A percentile compares a stretch with the other conserved stretches of the same genome.
These are phyloP conservation scores for Thelonectria rubi DNA, from an alignment of 2,329 filamentous ascomycete genomes.

Conservation along the genomic window DNA sequence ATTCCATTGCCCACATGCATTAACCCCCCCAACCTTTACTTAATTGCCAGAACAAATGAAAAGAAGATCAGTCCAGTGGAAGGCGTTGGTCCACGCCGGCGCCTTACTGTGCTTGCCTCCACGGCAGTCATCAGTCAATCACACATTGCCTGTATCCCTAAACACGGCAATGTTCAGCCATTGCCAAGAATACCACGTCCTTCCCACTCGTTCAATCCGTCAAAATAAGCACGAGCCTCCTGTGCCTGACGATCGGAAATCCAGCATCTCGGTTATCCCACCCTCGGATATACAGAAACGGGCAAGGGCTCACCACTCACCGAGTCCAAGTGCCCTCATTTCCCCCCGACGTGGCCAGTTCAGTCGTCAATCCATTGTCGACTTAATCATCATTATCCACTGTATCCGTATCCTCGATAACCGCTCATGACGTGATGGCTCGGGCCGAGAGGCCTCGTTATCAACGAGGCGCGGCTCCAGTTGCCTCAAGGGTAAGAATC, in stretches of 20 bases:
- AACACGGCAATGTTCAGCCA: no score
- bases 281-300: not conserved
- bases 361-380: not conserved
- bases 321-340: not conserved
- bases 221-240: not conserved
- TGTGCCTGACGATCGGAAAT: not conserved
- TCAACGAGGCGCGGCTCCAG: not conserved
- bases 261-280: not conserved
- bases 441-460: not conserved
- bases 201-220: no score
- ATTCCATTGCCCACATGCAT: no score
- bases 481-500: not conserved
- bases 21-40: no score
- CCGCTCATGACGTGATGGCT: conserved; percentile 9
- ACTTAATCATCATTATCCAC: not conserved
- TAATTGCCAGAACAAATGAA: no score
- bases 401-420: not conserved
- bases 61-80: no score
- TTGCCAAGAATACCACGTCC: no score
- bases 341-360: not conserved
- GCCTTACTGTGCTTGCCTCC: no score
- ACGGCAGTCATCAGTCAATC: no score
- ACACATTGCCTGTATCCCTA: no score
- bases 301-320: not conserved
- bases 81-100: no score